phyloP scores from a whole-genome alignment of 2,329 filamentous ascomycete species.

The Cucurbitaria berberidis region DNA sequence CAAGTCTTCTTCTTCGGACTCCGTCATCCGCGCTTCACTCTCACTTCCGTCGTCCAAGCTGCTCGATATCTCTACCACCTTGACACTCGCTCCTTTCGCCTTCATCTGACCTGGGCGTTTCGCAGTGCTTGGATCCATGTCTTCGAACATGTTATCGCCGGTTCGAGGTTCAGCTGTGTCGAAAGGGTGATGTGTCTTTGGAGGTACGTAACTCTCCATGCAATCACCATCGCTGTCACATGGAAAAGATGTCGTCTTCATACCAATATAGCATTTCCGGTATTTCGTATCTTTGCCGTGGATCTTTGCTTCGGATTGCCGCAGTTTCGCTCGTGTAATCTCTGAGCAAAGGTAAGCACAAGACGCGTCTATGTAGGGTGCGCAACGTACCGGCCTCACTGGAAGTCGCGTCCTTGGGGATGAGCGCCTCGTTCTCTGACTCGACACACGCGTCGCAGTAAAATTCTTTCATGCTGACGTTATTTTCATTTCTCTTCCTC shows the following conservation, averaged over 20 bases:
- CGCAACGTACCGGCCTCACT: neutral
- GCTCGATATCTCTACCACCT: neutral
- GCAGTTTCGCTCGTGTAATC: neutral
- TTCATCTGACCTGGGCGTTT: neutral
- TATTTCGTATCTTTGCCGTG: constrained; percentile 7
- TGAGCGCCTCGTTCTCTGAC: neutral
- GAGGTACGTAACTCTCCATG: neutral
- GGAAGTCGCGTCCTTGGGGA: neutral
- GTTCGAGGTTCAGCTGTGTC: constrained; percentile 15
- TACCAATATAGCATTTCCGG: constrained; percentile 19
- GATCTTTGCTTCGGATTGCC: neutral
- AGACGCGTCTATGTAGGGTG: too few species aligned
- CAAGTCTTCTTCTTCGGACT: neutral
- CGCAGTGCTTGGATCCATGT: constrained; percentile 2
- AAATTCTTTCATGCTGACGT: neutral
- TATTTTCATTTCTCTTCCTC: neutral
- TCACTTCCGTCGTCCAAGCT: neutral
- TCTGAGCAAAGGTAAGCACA: neutral
- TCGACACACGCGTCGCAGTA: constrained; percentile 21
- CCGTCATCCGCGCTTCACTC: neutral
- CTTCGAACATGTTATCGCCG: constrained; percentile 21
- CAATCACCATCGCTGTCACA: constrained; percentile 9
- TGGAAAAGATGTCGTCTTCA: constrained; percentile 11
- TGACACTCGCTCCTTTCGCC: neutral
- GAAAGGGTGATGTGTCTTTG: constrained; percentile 7